phyloP scores from a whole-genome alignment of 345 rosid genomes.

The Aegle marmelos region DNA sequence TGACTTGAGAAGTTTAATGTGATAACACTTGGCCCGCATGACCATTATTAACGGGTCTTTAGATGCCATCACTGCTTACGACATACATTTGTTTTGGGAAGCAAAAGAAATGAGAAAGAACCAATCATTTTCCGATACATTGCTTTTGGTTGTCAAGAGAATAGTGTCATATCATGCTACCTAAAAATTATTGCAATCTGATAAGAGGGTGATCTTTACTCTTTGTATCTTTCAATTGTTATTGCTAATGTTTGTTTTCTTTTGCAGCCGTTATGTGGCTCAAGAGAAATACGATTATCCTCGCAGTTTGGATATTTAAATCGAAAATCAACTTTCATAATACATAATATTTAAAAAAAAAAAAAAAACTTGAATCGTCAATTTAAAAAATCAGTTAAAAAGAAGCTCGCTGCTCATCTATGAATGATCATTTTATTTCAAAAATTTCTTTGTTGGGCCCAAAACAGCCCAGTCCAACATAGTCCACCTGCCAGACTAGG shows the following conservation, averaged over 20 bases:
- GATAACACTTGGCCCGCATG: not conserved
- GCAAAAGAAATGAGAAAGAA: not conserved
- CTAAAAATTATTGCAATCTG: not conserved
- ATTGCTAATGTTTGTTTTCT: not conserved
- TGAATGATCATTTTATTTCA: not conserved
- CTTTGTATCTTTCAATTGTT: not conserved
- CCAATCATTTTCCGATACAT: not conserved
- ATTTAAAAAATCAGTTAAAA: too few relatives aligned
- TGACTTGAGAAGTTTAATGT: not conserved
- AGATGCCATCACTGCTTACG: slow-evolving; percentile 18
- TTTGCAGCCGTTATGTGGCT: not conserved
- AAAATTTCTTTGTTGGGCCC: not conserved
- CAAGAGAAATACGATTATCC: not conserved
- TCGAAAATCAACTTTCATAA: too few relatives aligned
- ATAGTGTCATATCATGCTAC: not conserved
- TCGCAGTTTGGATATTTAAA: too few relatives aligned
- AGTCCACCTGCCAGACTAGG: rapidly evolving
- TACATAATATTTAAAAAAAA: too few relatives aligned
- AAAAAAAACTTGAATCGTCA: too few relatives aligned
- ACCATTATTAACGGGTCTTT: not conserved
- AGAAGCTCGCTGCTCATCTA: too few relatives aligned
- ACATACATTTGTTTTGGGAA: not conserved
- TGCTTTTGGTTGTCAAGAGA: not conserved
- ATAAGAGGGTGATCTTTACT: not conserved
- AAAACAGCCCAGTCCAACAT: not conserved